phyloP scores from a whole-genome alignment of 1,284 basidiomycete species.

The Ustilago crameri region DNA sequence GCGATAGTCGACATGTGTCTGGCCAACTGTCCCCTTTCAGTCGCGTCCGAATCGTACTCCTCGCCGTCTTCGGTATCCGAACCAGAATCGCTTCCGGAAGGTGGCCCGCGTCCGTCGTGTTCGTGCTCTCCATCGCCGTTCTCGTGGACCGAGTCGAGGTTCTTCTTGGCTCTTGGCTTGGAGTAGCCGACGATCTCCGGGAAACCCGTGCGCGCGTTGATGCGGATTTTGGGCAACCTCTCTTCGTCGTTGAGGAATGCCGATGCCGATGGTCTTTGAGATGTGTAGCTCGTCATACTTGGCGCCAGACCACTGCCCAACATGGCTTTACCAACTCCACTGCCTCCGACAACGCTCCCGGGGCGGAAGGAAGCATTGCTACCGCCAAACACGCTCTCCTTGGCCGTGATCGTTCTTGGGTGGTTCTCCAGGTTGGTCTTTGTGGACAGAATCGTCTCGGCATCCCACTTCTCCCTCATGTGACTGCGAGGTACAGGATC shows the following conservation, averaged over 20 bases:
- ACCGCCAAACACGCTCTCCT: slow-evolving; percentile 51
- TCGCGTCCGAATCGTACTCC: slow-evolving; percentile 42
- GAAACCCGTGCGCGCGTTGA: slow-evolving; percentile 63
- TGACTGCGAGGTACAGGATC: slow-evolving; percentile 36
- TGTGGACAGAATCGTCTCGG: slow-evolving; percentile 64
- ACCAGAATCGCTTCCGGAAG: slow-evolving; percentile 27
- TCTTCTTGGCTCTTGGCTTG: slow-evolving; percentile 31
- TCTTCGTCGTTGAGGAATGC: slow-evolving; percentile 44
- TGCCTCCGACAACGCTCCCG: slow-evolving; percentile 16
- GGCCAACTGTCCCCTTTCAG: slow-evolving; percentile 29
- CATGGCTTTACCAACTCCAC: slow-evolving; percentile 21
- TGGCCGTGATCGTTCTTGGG: slow-evolving; percentile 58
- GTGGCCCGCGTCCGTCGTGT: slow-evolving; percentile 30
- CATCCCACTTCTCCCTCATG: slow-evolving; percentile 66
- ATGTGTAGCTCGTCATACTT: slow-evolving; percentile 39
- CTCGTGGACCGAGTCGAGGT: slow-evolving; percentile 4
- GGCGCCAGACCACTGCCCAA: slow-evolving; percentile 41
- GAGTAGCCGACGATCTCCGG: slow-evolving; percentile 61
- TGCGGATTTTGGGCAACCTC: slow-evolving; percentile 54
- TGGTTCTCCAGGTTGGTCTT: slow-evolving; percentile 67
- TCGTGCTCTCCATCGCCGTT: background rate
- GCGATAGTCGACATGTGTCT: slow-evolving; percentile 22
- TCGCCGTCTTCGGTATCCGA: slow-evolving; percentile 42
- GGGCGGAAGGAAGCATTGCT: slow-evolving; percentile 40
- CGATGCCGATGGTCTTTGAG: slow-evolving; percentile 29